A percentile compares a stretch with the other conserved stretches of the same genome.
Conservation (phyloP, 2,329 filamentous ascomycete genomes). For the Hawksworthiomyces lignivorus region DNA sequence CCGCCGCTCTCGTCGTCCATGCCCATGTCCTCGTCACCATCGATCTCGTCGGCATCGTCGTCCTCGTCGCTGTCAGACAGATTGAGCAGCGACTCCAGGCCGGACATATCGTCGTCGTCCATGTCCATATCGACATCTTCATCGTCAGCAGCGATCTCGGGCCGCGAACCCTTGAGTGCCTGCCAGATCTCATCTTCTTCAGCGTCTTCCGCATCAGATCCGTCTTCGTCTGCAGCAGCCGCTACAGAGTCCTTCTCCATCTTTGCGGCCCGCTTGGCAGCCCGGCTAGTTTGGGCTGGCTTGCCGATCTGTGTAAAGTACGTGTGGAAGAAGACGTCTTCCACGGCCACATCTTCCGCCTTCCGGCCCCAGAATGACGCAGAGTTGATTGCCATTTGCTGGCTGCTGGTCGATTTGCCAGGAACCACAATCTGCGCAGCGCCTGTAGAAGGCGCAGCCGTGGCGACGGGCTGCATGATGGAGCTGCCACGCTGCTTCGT, state of each 20-base stretch:
- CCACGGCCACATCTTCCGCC: constrained; percentile 74
- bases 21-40: constrained; percentile 24
- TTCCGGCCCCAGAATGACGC: constrained; percentile 89
- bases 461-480: constrained; percentile 86
- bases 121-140: constrained; percentile 41
- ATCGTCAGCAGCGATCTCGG: constrained; percentile 37
- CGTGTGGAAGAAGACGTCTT: constrained; percentile 97
- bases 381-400: constrained; percentile 58
- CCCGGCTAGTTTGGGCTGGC: constrained; percentile 45
- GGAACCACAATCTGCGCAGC: constrained; percentile 47
- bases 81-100: constrained; percentile 19
- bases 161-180: constrained; percentile 26
- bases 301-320: constrained; percentile 79
- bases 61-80: constrained; percentile 30
- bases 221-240: constrained; percentile 57
- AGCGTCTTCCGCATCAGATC: constrained; percentile 34
- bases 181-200: constrained; percentile 29
- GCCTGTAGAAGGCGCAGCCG: constrained; percentile 32
- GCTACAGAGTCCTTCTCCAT: constrained; percentile 61
- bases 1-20: constrained; percentile 24
- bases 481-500: constrained; percentile 61
- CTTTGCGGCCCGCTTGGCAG: constrained; percentile 36
- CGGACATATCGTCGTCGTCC: constrained; percentile 27
- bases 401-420: constrained; percentile 34
- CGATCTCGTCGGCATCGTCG: constrained; percentile 30